Percentiles rank a stretch among this genome's conserved stretches.
Conservation (phyloP, 2,329 filamentous ascomycete species). For the Trichophyton rubrum region DNA sequence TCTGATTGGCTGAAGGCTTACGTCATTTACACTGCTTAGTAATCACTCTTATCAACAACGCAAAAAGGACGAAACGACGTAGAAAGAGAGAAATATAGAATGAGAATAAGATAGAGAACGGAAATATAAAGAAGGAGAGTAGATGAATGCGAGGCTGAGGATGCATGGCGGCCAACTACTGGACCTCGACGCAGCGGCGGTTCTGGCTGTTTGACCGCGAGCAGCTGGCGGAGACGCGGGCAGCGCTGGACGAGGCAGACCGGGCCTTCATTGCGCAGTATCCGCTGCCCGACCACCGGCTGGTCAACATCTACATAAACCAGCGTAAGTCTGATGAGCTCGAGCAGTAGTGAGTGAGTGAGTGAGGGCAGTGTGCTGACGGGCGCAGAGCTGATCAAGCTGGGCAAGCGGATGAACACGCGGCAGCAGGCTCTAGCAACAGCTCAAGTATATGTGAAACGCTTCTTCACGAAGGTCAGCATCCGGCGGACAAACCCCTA, state of each 20-base stretch:
- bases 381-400: conserved; percentile 44
- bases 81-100: no score
- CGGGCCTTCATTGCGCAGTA: conserved; percentile 62
- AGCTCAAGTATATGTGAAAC: conserved; percentile 84
- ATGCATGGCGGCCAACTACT: conserved; percentile 85
- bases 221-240: conserved; percentile 61
- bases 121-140: not conserved
- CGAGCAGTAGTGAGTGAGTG: not conserved
- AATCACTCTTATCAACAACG: not conserved
- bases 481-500: conserved; percentile 89
- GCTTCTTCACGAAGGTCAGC: conserved; percentile 84
- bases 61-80: no score
- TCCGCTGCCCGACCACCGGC: conserved; percentile 66
- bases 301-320: conserved; percentile 84
- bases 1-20: not conserved
- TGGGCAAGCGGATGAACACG: conserved; percentile 71
- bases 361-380: not conserved
- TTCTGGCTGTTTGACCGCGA: conserved; percentile 85
- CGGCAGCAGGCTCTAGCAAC: conserved; percentile 90
- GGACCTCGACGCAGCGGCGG: conserved; percentile 82
- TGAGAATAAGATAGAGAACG: not conserved
- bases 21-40: not conserved
- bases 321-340: conserved; percentile 49
- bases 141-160: not conserved
- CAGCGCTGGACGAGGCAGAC: conserved; percentile 65